These are phyloP conservation scores for Phaeosphaeriaceae sp. DNA, from an alignment of 2,329 filamentous ascomycete species.

Conservation along the genomic window DNA sequence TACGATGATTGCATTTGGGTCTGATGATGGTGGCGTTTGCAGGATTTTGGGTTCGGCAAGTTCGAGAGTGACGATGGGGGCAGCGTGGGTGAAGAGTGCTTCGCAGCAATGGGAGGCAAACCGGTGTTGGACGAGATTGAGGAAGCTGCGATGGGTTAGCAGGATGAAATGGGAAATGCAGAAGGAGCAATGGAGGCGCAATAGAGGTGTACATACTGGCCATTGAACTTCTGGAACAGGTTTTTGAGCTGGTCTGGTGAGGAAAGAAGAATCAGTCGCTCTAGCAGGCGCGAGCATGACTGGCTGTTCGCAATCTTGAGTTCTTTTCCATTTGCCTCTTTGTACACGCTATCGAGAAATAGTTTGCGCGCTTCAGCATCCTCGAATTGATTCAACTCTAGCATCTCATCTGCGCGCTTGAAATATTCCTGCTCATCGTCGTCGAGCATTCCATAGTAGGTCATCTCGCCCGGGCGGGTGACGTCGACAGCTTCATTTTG, in stretches of 20 bases:
- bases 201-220: constrained; percentile 74
- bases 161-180: neutral
- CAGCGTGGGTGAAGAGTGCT: constrained; percentile 84
- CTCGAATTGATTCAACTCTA: constrained; percentile 87
- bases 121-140: constrained; percentile 88
- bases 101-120: constrained; percentile 98
- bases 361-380: constrained; percentile 65
- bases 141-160: constrained; percentile 61
- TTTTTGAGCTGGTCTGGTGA: constrained; percentile 80
- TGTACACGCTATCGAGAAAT: constrained; percentile 78
- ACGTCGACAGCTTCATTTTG: constrained; percentile 37
- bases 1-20: constrained; percentile 58
- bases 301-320: constrained; percentile 96
- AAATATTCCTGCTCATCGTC: constrained; percentile 97
- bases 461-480: constrained; percentile 60
- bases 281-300: constrained; percentile 91
- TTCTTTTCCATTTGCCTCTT: constrained; percentile 88
- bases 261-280: constrained; percentile 84
- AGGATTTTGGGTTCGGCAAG: constrained; percentile 58
- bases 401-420: constrained; percentile 83
- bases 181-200: neutral
- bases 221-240: constrained; percentile 82
- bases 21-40: constrained; percentile 53
- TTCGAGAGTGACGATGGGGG: constrained; percentile 78
- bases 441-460: constrained; percentile 92